A percentile compares a stretch with the other conserved stretches of the same genome.
These are phyloP conservation scores for Ormosia emarginata DNA, from an alignment of 306 rosid species.

Conservation along the genomic window DNA sequence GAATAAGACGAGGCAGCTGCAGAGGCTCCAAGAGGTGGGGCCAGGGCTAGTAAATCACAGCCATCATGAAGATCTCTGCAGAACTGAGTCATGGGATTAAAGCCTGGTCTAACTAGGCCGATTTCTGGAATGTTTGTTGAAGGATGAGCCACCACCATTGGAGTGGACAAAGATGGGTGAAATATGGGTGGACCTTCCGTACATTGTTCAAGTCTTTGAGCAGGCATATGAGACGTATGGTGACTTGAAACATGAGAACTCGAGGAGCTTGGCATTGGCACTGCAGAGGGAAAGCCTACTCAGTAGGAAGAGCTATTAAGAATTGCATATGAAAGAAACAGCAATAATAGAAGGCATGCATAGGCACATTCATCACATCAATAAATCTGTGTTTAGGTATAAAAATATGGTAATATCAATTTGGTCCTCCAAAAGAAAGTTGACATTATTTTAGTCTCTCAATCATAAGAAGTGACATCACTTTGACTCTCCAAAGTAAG, in stretches of 20 bases:
- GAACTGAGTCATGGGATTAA: neutral
- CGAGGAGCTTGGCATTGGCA: neutral
- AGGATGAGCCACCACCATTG: neutral
- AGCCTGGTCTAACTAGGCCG: neutral
- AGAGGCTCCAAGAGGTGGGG: slow-evolving; percentile 3
- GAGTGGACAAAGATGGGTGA: neutral
- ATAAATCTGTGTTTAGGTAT: neutral
- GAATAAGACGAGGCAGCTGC: neutral
- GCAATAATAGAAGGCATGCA: neutral
- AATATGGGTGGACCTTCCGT: neutral
- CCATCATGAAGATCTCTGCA: neutral
- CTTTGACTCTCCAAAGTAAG: no score
- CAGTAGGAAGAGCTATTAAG: neutral
- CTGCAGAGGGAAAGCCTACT: neutral
- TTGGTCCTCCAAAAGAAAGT: no score
- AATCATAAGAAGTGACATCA: no score
- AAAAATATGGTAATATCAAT: neutral
- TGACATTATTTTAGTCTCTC: no score
- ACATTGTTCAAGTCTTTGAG: neutral
- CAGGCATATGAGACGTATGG: neutral
- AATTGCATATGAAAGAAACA: neutral
- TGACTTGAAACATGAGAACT: neutral
- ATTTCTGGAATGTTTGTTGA: neutral
- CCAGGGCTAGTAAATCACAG: neutral
- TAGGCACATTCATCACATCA: no score